These are phyloP conservation scores for Brassica hybrid DNA, from an alignment of 441 rosid genomes.

Conservation along the genomic window DNA sequence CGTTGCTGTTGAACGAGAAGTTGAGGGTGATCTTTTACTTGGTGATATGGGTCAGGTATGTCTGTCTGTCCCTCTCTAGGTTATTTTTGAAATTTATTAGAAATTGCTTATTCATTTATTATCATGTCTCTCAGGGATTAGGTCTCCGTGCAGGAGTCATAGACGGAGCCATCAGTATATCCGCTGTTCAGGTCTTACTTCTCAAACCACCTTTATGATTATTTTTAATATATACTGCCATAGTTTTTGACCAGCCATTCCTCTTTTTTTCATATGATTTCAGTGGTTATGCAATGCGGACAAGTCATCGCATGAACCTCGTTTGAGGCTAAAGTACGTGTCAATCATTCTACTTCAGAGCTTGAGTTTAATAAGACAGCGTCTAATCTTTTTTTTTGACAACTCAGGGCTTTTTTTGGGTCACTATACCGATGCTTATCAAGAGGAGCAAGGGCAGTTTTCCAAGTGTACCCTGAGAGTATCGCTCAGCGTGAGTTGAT, in stretches of 20 bases:
- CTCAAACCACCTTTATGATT: constrained; percentile 3
- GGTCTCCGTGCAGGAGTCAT: constrained; percentile 81
- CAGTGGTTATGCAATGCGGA: constrained; percentile 99
- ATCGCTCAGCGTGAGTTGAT: constrained; percentile 85
- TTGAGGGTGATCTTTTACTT: constrained; percentile 89
- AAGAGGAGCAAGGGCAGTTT: constrained; percentile 92
- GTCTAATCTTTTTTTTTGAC: constrained; percentile 14
- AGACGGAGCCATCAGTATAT: constrained; percentile 94
- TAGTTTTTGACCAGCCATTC: background rate
- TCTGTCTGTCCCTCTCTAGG: background rate
- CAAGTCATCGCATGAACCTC: constrained; percentile 93
- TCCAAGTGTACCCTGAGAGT: constrained; percentile 91
- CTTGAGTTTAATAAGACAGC: background rate
- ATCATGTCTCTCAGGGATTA: constrained; percentile 67
- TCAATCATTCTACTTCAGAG: constrained; percentile 2
- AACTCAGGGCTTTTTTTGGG: constrained; percentile 85
- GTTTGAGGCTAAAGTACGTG: constrained; percentile 82
- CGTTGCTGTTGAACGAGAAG: constrained; percentile 85
- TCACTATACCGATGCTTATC: constrained; percentile 81
- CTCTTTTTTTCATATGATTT: background rate
- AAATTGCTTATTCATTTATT: background rate
- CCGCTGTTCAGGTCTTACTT: constrained; percentile 82
- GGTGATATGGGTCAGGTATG: constrained; percentile 96
- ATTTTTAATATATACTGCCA: background rate
- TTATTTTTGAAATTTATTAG: background rate